These are phyloP conservation scores for Sphagnurus paluster DNA, from an alignment of 1,284 basidiomycete genomes.

Conservation along the genomic window DNA sequence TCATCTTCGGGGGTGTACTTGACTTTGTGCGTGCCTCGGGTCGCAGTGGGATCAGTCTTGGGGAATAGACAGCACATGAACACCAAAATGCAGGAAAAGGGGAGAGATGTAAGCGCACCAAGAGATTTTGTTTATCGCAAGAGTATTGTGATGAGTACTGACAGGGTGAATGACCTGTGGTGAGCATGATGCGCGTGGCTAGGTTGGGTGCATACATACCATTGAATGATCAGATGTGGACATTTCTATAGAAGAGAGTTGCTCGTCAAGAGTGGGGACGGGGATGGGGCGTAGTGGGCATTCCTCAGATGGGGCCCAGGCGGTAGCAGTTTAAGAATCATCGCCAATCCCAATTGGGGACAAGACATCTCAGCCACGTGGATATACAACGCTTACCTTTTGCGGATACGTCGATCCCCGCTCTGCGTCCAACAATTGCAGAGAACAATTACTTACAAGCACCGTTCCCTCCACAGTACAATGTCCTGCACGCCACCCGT, in stretches of 20 bases:
- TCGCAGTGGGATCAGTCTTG: constrained; percentile 2
- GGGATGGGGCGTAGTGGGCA: too few species aligned
- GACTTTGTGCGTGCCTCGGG: constrained; percentile 52
- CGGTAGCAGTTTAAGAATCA: constrained; percentile 10
- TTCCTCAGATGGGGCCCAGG: too few species aligned
- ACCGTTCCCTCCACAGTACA: constrained; percentile 2
- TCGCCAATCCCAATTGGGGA: constrained; percentile 26
- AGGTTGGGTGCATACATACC: constrained; percentile 25
- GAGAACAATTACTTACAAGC: constrained; percentile 9
- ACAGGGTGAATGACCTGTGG: constrained; percentile 12
- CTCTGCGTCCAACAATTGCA: constrained; percentile 13
- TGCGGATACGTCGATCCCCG: constrained; percentile 6
- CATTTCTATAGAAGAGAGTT: constrained; percentile 23
- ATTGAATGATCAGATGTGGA: constrained; percentile 34
- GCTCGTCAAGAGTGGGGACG: constrained; percentile 9
- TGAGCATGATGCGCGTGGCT: not conserved
- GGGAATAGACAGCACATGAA: not conserved
- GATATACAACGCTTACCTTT: constrained; percentile 32
- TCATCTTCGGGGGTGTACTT: constrained; percentile 52
- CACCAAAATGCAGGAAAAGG: not conserved
- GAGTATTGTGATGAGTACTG: constrained; percentile 26
- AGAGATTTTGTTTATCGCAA: constrained; percentile 28
- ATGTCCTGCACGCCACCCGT: not conserved
- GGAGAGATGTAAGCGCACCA: constrained; percentile 10
- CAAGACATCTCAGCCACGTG: constrained; percentile 32